Evolutionary conservation across 73 alveolate species (phyloP), one percentile per base, ranked within the genome.

Genomic region (Blepharisma stoltei): DNA sequence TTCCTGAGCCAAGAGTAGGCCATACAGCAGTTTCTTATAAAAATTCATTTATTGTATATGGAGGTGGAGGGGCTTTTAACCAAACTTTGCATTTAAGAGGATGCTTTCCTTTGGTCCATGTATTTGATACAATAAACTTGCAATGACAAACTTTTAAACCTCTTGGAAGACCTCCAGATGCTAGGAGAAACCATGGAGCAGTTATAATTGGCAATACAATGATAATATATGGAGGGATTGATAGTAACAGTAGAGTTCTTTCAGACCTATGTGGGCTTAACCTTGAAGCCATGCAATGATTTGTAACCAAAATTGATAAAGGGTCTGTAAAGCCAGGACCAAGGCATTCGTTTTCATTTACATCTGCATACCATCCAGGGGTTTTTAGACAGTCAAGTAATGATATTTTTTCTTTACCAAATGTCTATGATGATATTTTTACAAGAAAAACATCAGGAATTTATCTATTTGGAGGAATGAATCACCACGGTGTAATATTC

Each of bases 121-220:
- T 52, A 20, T 20, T 52, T 14, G 66, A 52, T 52, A 52, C 66
- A 14, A 11, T 14, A 52, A 52, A 20, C 23, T 52, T 52, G 23
- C n/a, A 52, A 14, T 52, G 66, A 4, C n/a, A 52, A 52, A 52
- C 23, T 52, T 14, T 52, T 52, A 52, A 52, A 4, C 66, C 66
- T 4, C n/a, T 52, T 52, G 66, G 66, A 52, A 52, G 66, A 52
- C 66, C 23, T 20, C 66, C 66, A 1, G 66, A 52, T 20, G 27
- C 66, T 52, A 52, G 66, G 66, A 52, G 66, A 20, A 52, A 52
- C 23, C 66, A 52, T 52, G 66, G 66, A 52, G 66, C 66, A 14
- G 66, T 20, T 11, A 52, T 52, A 52, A 52, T 52, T 52, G 66
- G 66, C 4, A 14, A 20, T 52, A 52, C 66, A 14, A 52, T 52